Evolutionary conservation across 2,329 filamentous ascomycete species (phyloP).

Genomic region (Cercospora zeina): DNA sequence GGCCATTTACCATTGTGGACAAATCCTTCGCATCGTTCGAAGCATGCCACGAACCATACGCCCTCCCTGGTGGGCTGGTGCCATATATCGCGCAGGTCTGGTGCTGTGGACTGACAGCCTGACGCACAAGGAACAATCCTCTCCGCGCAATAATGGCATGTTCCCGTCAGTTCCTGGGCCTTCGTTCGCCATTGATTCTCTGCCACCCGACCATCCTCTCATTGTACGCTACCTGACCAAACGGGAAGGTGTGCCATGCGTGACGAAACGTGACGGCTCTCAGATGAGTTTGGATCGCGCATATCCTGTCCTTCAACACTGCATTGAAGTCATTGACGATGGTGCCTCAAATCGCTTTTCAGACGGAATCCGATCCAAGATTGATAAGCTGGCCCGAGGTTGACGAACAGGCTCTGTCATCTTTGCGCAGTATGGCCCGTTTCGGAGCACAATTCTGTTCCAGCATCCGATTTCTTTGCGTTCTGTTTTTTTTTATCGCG

Average conservation of each 20-base stretch:
- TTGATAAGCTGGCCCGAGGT: conserved; percentile 48
- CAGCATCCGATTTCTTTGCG: background rate
- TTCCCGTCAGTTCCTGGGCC: conserved; percentile 42
- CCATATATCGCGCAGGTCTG: conserved; percentile 66
- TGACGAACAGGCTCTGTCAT: conserved; percentile 21
- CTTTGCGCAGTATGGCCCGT: background rate
- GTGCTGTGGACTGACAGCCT: conserved; percentile 65
- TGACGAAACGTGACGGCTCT: conserved; percentile 54
- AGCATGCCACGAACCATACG: conserved; percentile 61
- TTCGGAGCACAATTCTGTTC: background rate
- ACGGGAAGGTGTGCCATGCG: conserved; percentile 54
- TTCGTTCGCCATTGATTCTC: conserved; percentile 54
- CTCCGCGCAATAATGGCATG: conserved; percentile 40
- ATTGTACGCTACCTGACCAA: conserved; percentile 56
- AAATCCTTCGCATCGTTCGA: conserved; percentile 63
- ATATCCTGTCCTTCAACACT: conserved; percentile 53
- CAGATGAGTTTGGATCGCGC: conserved; percentile 51
- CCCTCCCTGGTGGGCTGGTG: conserved; percentile 70
- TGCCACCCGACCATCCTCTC: conserved; percentile 54
- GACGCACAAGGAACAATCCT: conserved; percentile 50
- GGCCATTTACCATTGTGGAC: conserved; percentile 66
- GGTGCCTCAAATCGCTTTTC: conserved; percentile 55
- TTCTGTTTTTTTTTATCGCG: background rate
- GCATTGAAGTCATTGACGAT: conserved; percentile 56
- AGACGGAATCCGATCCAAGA: conserved; percentile 57